Conservation (phyloP, 192 early-diverging fungal genomes). For the Coemansia sp. region DNA sequence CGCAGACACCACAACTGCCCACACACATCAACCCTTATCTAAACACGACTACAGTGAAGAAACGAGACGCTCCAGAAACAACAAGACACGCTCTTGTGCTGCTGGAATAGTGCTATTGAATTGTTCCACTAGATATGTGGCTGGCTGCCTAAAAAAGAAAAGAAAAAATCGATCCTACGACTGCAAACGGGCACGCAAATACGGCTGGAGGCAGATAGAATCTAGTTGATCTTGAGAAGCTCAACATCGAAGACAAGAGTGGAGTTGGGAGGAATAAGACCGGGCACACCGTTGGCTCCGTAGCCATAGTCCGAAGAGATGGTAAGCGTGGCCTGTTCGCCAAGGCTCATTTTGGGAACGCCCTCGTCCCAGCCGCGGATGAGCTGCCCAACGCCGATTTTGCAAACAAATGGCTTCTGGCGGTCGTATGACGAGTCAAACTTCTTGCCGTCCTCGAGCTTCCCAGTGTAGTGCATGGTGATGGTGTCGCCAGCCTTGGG, state of each 20-base stretch:
- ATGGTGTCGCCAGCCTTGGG: conserved; percentile 68
- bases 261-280: conserved; percentile 77
- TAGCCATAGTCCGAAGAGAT: conserved; percentile 86
- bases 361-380: conserved; percentile 89
- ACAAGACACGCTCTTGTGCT: no score
- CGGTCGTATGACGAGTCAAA: conserved; percentile 92
- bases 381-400: conserved; percentile 91
- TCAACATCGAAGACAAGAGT: conserved; percentile 86
- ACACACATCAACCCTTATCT: no score
- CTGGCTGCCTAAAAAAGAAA: conserved; percentile 1
- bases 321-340: conserved; percentile 80
- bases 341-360: conserved; percentile 91
- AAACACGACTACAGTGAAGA: no score
- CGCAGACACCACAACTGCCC: no score
- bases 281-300: conserved; percentile 72
- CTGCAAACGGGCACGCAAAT: no score
- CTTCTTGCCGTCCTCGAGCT: conserved; percentile 66
- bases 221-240: conserved; percentile 64
- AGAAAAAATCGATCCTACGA: background rate
- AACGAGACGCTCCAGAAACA: no score
- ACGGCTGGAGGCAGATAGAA: background rate
- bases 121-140: background rate
- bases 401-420: conserved; percentile 78
- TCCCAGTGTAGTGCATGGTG: conserved; percentile 68
- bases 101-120: no score